Base-by-base conservation (phyloP, 805 yeast species). In the Teunomyces funiuensis region DNA sequence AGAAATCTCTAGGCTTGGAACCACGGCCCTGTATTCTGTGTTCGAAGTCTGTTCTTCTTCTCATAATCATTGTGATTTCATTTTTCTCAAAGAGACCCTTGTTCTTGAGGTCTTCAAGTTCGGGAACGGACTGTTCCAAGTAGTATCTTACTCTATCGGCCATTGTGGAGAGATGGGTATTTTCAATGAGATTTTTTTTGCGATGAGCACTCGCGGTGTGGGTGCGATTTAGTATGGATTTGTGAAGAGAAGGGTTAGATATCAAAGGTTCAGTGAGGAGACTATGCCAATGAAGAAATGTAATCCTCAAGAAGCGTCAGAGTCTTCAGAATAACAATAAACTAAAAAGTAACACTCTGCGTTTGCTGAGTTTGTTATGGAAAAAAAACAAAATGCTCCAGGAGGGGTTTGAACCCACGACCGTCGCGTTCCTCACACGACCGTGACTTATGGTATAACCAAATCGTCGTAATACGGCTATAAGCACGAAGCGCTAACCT, bases 31-130 rank as follows among this genome's bases (percentile, higher is more conserved):
- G 77, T 40, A 93, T 78, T 43, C 96, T 69, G 61, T 93, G 96
- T 65, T 93, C 99, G 54, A 89, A 93, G 64, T 90, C 97, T 0
- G 97, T 91, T 67, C 99, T 78, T 58, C 89, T 79, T 66, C 93
- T 83, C 88, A 91, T 88, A 40, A 93, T 84, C 70, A 77, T 74
- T 29, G 83, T 81, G 50, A 89, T 80, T 64, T 93, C 99, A 51
- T 77, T 78, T 52, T 85, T 85, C 30, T 81, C 83, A 61, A 93
- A 93, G 4, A 93, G 71, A 3, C 89, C 89, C 55, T 87, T 84
- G 43, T 78, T 78, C 44, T 83, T 81, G 25, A 93, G 76, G 55
- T 91, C 99, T 55, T 90, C 91, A 41, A 93, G 74, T 63, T 93
- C 99, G 0, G 96, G 96, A 56, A 90, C 89, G 4, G 89, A 78